Evolutionary conservation across 805 yeast species (phyloP), one percentile per base, ranked within the genome.

Genomic region (Kazachstania africana): DNA sequence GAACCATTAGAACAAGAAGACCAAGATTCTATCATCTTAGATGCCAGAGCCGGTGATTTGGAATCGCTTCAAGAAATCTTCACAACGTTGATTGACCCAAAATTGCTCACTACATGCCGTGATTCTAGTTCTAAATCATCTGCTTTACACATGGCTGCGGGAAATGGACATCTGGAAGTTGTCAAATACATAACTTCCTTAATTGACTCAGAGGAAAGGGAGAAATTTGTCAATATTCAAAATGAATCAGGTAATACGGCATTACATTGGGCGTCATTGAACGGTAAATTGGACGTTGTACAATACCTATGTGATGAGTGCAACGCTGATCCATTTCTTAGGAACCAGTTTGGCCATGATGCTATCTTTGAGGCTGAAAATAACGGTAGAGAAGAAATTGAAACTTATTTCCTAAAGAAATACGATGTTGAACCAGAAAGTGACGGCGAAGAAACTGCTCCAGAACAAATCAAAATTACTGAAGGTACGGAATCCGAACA

Each of bases 121-220:
- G 94, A 87, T 43, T 76, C 73, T 28, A 62, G 54, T 32, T 66
- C 87, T 2, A 53, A 66, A 24, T 72, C 81, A 31, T 82, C 95
- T 0, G 79, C 94, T 6, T 60, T 91, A 30, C 99, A 91, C 53
- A 82, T 83, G 87, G 96, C 97, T 0, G 76, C 93, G 16, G 98
- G 93, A 17, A 91, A 91, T 57, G 98, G 96, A 1, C 94, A 88
- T 52, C 40, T 62, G 4, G 85, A 76, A 19, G 72, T 76, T 4
- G 70, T 81, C 16, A 57, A 69, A 45, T 79, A 68, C 44, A 53
- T 85, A 16, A 49, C 84, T 20, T 59, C 69, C 0, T 48, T 72
- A 18, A 46, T 66, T 1, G n/a, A n/a, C n/a, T 53, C 61, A 20
- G 30, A 34, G 5, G 62, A 53, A 20, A 66, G 72, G 12, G 55